Base-by-base conservation (phyloP, 371 early-diverging fungal genomes). In the Cokeromyces recurvatus region DNA sequence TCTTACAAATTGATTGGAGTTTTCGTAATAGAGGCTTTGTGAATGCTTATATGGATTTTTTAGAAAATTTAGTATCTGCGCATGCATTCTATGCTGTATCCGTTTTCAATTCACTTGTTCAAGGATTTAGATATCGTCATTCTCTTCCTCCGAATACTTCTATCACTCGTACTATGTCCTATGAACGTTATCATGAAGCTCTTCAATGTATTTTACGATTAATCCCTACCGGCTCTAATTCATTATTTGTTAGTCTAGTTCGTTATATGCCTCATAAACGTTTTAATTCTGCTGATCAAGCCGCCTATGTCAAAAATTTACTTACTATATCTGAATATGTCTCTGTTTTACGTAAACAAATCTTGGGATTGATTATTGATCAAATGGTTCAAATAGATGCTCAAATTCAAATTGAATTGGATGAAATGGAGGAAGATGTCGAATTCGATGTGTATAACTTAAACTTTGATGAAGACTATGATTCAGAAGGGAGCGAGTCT, bases 331-430 rank as follows among this genome's bases (percentile, higher is more conserved):
- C 85, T 3, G 79, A 86, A 6, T 95, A 95, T 59, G 84, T 84
- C 0, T 87, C 86, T 0, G 78, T 81, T 4, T 57, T 95, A 27
- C 75, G 86, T n/a, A 68, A 79, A 35, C 84, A 89, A 38, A 62
- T 94, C 10, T 60, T 95, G 21, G 61, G 73, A n/a, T 53, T 94
- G 20, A 70, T 87, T 0, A 67, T 97, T 24, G 92, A 92, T 34
- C 74, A 87, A 19, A 77, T 90, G 38, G 76, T 95, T 20, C 86
- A 91, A 51, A 81, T 97, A 24, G 97, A 97, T 64, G 96, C 90
- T 8, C 95, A 94, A 60, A 92, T 97, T 37, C 94, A 96, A 56
- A 84, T 88, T 1, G 95, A 92, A 48, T 55, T 95, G 36, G 95
- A 95, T 20, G 96, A 97, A 19, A 64, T 93, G 23, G 87, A 89